Base-by-base conservation (phyloP, 1,284 basidiomycete species). In the Inonotus hispidus region DNA sequence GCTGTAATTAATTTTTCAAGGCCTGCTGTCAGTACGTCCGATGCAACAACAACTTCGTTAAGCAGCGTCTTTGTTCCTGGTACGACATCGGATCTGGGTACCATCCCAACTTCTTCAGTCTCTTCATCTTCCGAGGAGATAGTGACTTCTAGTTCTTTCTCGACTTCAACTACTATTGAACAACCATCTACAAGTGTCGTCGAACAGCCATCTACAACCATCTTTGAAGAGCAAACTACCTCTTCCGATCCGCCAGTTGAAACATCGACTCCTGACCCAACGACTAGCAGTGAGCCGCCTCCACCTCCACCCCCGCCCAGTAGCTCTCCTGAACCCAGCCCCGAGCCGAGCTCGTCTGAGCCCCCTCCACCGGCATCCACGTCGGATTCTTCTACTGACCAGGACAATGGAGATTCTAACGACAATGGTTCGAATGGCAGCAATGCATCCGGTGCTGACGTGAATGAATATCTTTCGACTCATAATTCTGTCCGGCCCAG, bases 401-500 rank as follows among this genome's bases (percentile, higher is more conserved):
- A 11, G 2, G 23, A 11, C 23, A 14, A 16, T 10, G 43, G 4
- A 14, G 10, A 23, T 54, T n/a, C 27, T 10, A 11, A 27, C 60
- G 35, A 27, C 55, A 21, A 21, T 23, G 19, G 25, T 46, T 35
- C 43, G 5, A 50, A 13, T 27, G 38, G 41, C 3, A 56, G 32
- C 35, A 35, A 49, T 16, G 41, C 61, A 6, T 59, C 56, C 35
- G 32, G 27, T 19, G 21, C 53, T 21, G 62, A 63, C 23, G 73
- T 77, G 21, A 67, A 74, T 53, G 69, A 73, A 3, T 87, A 84
- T 65, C 75, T 89, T 39, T 63, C 70, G 8, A 77, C 74, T 10
- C 87, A 90, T 71, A 90, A 89, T 72, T 70, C 73, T 1, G 68
- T 83, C 62, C 81, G 87, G 75, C 81, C 1, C 71, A 79, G 63